These are phyloP conservation scores for Rutstroemia sp. DNA, from an alignment of 2,329 filamentous ascomycete genomes.

Conservation along the genomic window DNA sequence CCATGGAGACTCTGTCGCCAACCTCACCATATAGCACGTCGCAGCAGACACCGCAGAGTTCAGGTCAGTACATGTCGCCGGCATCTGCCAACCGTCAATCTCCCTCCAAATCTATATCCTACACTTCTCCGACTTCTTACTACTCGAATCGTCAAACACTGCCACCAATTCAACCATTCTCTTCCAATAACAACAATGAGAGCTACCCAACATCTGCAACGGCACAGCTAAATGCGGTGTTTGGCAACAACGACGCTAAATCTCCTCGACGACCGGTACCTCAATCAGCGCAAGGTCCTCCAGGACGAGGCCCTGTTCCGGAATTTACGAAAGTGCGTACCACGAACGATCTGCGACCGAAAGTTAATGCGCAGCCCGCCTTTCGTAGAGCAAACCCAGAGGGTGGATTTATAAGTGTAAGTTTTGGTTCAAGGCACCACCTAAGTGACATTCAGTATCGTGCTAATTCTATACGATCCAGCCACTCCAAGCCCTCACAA, in stretches of 20 bases:
- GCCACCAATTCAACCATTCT: slow-evolving; percentile 64
- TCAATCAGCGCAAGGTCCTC: slow-evolving; percentile 36
- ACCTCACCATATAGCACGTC: slow-evolving; percentile 68
- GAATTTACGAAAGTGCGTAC: slow-evolving; percentile 77
- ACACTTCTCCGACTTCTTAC: slow-evolving; percentile 51
- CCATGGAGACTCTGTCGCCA: slow-evolving; percentile 84
- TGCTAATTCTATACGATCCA: slow-evolving; percentile 34
- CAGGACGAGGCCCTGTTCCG: slow-evolving; percentile 64
- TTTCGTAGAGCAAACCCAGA: slow-evolving; percentile 93
- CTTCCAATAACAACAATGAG: slow-evolving; percentile 56
- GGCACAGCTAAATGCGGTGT: slow-evolving; percentile 62
- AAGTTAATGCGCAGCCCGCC: slow-evolving; percentile 78
- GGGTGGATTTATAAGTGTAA: slow-evolving; percentile 93
- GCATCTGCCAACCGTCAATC: slow-evolving; percentile 60
- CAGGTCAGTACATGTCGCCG: slow-evolving; percentile 41
- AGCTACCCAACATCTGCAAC: slow-evolving; percentile 66
- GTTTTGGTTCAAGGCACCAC: slow-evolving; percentile 27
- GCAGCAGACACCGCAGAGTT: slow-evolving; percentile 34
- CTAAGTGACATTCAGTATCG: not conserved
- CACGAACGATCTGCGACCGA: slow-evolving; percentile 68
- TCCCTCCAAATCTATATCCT: slow-evolving; percentile 62
- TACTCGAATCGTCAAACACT: slow-evolving; percentile 55
- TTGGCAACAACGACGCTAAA: slow-evolving; percentile 44
- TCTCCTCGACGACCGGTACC: slow-evolving; percentile 48
- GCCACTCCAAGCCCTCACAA: slow-evolving; percentile 92